Conservation (phyloP, 2,329 filamentous ascomycete species). For the Xylaria sp. region DNA sequence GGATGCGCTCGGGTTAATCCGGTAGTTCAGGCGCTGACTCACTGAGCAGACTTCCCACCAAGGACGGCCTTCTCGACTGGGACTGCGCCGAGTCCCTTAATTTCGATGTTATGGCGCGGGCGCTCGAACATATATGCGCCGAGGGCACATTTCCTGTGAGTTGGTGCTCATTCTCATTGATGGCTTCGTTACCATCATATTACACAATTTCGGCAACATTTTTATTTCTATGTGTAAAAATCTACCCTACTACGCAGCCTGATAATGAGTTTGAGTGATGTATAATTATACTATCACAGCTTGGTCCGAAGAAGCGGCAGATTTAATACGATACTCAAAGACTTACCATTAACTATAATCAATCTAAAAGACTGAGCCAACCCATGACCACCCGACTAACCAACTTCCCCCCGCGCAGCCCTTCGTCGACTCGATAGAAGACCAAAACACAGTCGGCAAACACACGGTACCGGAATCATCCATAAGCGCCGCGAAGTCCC, state of each 20-base stretch:
- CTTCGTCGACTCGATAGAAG: conserved; percentile 66
- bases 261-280: no score
- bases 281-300: no score
- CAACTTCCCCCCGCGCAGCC: conserved; percentile 51
- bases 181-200: not conserved
- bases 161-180: conserved; percentile 32
- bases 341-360: conserved; percentile 5
- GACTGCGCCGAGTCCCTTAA: conserved; percentile 86
- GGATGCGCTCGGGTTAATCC: not conserved
- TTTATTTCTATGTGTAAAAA: not conserved
- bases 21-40: conserved; percentile 22
- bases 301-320: not conserved
- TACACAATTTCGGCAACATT: not conserved
- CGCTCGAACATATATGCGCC: conserved; percentile 75
- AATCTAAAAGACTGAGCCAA: not conserved
- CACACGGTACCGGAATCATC: conserved; percentile 62
- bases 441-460: conserved; percentile 69
- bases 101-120: conserved; percentile 72
- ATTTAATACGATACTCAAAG: not conserved
- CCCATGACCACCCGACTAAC: conserved; percentile 17
- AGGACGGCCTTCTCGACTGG: conserved; percentile 82
- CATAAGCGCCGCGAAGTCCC: conserved; percentile 59
- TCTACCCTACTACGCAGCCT: no score
- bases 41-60: conserved; percentile 62
- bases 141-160: conserved; percentile 74